Evolutionary conservation across 495 filamentous ascomycete genomes (phyloP).

Genomic region (Aspergillus avenaceus): DNA sequence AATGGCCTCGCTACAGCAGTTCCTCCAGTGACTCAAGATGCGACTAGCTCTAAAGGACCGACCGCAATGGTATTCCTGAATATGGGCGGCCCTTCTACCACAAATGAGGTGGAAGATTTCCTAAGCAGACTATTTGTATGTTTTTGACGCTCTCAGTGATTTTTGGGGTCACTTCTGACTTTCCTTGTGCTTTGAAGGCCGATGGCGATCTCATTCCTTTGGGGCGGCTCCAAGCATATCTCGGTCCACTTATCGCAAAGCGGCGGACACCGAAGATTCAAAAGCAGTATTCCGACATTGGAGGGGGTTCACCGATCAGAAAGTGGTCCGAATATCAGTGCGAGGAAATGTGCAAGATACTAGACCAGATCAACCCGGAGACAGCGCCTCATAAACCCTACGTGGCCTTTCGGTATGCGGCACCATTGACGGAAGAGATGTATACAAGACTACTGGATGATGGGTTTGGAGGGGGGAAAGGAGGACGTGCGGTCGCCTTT

Average conservation of each 20-base stretch:
- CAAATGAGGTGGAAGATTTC: slow-evolving; percentile 83
- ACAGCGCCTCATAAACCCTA: slow-evolving; percentile 98
- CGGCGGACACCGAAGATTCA: slow-evolving; percentile 93
- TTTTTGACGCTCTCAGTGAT: slow-evolving; percentile 2
- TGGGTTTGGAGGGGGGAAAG: slow-evolving; percentile 81
- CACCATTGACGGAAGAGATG: slow-evolving; percentile 90
- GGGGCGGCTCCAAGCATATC: slow-evolving; percentile 83
- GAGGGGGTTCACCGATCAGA: slow-evolving; percentile 93
- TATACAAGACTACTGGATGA: slow-evolving; percentile 77
- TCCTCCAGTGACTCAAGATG: slow-evolving; percentile 72
- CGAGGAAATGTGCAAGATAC: slow-evolving; percentile 89
- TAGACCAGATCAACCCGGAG: slow-evolving; percentile 84
- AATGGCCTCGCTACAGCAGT: slow-evolving; percentile 58
- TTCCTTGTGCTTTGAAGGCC: slow-evolving; percentile 46
- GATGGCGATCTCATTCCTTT: slow-evolving; percentile 96
- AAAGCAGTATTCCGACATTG: slow-evolving; percentile 91
- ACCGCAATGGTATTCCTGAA: slow-evolving; percentile 99
- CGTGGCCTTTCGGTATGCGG: slow-evolving; percentile 96
- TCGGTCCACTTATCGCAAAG: slow-evolving; percentile 80
- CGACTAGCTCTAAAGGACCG: slow-evolving; percentile 56
- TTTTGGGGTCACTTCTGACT: background rate
- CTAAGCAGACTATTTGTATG: slow-evolving; percentile 89
- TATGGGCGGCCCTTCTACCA: slow-evolving; percentile 94
- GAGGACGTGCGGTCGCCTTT: slow-evolving; percentile 91
- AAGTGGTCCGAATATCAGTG: slow-evolving; percentile 97